Percentiles rank a stretch among this genome's conserved stretches.
These are phyloP conservation scores for Alternaria sp. DNA, from an alignment of 2,329 filamentous ascomycete genomes.

Conservation along the genomic window DNA sequence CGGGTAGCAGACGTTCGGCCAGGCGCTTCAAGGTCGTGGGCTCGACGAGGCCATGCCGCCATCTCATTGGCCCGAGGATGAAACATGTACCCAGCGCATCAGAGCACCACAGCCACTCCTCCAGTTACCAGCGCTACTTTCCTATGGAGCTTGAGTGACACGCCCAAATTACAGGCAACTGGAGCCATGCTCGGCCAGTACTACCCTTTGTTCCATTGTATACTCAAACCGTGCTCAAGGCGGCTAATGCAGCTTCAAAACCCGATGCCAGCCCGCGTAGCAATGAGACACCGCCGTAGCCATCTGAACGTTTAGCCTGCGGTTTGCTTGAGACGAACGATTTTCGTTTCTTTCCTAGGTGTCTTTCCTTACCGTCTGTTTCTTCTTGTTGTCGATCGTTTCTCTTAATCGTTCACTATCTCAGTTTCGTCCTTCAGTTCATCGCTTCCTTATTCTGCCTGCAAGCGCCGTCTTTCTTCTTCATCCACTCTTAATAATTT, in stretches of 20 bases:
- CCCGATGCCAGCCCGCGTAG: constrained; percentile 30
- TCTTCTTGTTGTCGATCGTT: constrained; percentile 39
- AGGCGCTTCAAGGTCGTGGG: constrained; percentile 25
- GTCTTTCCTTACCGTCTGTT: constrained; percentile 29
- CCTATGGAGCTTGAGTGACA: constrained; percentile 27
- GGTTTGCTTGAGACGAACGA: constrained; percentile 34
- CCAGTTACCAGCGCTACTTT: constrained; percentile 21
- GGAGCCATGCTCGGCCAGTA: constrained; percentile 43
- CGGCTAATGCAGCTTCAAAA: constrained; percentile 51
- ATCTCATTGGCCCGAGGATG: constrained; percentile 34
- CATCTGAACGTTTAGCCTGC: constrained; percentile 34
- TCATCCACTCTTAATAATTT: constrained; percentile 20
- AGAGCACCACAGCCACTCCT: constrained; percentile 40
- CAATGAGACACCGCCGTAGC: constrained; percentile 31
- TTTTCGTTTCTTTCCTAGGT: constrained; percentile 25
- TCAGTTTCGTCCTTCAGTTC: constrained; percentile 27
- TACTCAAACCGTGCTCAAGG: constrained; percentile 47
- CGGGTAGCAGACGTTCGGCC: constrained; percentile 18
- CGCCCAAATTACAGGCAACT: constrained; percentile 29
- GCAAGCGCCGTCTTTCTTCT: constrained; percentile 18
- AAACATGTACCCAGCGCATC: constrained; percentile 30
- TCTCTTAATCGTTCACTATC: constrained; percentile 37
- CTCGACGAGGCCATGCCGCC: constrained; percentile 11
- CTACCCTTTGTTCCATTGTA: constrained; percentile 32
- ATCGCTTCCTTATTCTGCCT: constrained; percentile 11